Base-by-base conservation (phyloP, 306 rosid species). In the Dryas octopetala region DNA sequence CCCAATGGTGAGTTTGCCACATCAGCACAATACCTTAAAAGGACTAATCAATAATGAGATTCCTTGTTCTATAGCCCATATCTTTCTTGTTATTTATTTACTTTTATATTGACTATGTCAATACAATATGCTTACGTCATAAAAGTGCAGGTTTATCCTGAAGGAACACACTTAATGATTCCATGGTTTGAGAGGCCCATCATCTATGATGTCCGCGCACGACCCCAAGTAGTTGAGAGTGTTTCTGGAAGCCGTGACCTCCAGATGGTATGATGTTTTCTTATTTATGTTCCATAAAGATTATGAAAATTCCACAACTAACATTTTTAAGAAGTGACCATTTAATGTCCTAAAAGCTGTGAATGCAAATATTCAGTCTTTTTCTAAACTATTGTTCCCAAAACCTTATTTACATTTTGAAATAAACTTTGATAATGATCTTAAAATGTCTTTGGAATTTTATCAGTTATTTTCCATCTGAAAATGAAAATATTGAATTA, bases 111-210 rank as follows among this genome's bases (percentile, higher is more conserved):
- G 46, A 45, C 9, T 26, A 1, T 41, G n/a, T 57, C 46, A 6
- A 57, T 54, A 54, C 47, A 66, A 46, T 4, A 41, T 9, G 14
- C 60, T 73, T 50, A 68, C 4, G 5, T 72, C 68, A 73, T 83
- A 68, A 17, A 71, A 54, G n/a, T 86, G 76, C 78, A 94, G 96
- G 96, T 94, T 60, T 94, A 90, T 84, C 93, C 97, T 47, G 97
- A 93, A 93, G 97, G 98, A 63, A 89, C 98, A 0, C 97, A 91
- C 65, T 77, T 93, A 7, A 74, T 88, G 17, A 77, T 91, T 71
- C 98, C 98, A 1, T 93, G 98, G 97, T 86, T 88, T 82, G 98
- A 93, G 85, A 86, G 96, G 78, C 93, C 97, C 0, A 79, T 93
- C 51, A 93, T 91, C 79, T 93, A 89, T 74, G 96, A 91, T 84